phyloP scores from a whole-genome alignment of 768 basidiomycete species.

The Clitopilus hobsonii region DNA sequence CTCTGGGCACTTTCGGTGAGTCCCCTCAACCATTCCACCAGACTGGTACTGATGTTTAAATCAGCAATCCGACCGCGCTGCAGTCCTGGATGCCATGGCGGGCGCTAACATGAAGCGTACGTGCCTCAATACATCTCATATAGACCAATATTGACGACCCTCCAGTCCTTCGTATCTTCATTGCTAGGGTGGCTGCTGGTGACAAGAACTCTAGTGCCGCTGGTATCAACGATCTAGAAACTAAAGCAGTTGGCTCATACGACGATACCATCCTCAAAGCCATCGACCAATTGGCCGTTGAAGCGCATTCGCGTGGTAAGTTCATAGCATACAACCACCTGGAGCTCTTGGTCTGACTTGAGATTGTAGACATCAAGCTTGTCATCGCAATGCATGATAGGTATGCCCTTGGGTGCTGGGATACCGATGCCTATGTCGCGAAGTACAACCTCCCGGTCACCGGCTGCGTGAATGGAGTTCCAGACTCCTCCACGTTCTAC shows the following conservation, averaged over 20 bases:
- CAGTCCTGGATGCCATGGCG: slow-evolving; percentile 16
- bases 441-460: slow-evolving; percentile 18
- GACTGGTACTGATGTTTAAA: not conserved
- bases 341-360: not conserved
- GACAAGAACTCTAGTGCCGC: slow-evolving; percentile 18
- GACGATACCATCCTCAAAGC: slow-evolving; percentile 18
- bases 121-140: not conserved
- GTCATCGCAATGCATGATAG: slow-evolving; percentile 23
- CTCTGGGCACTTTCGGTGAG: slow-evolving; percentile 16
- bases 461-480: slow-evolving; percentile 18
- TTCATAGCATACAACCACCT: not conserved
- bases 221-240: slow-evolving; percentile 18
- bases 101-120: slow-evolving; percentile 15
- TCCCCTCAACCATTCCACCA: not conserved
- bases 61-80: slow-evolving; percentile 11
- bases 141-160: not conserved
- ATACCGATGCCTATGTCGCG: slow-evolving; percentile 19
- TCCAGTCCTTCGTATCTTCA: slow-evolving; percentile 18
- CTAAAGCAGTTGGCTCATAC: slow-evolving; percentile 18
- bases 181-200: slow-evolving; percentile 16
- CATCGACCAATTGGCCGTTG: slow-evolving; percentile 18
- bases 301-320: slow-evolving; percentile 18
- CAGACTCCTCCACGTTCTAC: slow-evolving; percentile 19
- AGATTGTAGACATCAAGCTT: slow-evolving; percentile 18
- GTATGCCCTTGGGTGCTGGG: slow-evolving; percentile 22